Evolutionary conservation across 108 stramenopile species (phyloP), one percentile per base, ranked within the genome.

Genomic region (Heterococcus sp.): DNA sequence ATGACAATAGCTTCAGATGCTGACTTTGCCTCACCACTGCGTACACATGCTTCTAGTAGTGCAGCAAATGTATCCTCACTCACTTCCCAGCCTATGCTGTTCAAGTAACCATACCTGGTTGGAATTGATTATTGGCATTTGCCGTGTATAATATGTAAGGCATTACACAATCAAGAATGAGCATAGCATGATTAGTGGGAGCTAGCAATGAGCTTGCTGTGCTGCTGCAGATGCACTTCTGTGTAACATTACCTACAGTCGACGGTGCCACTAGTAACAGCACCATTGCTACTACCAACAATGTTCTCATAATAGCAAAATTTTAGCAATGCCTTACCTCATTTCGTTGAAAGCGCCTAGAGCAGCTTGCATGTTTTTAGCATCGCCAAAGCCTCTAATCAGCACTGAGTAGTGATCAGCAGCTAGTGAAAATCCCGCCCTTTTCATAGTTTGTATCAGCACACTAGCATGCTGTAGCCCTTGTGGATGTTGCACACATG

Each of bases 61-160:
- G 68, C 68, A 27, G 76, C 76, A 38, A 77, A 77, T 69, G 68
- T 77, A n/a, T 77, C 76, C 76, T 77, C 76, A 28, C 58, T 40
- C 38, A 77, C 76, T 58, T 77, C 76, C n/a, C n/a, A n/a, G n/a
- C n/a, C n/a, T n/a, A n/a, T n/a, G n/a, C n/a, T n/a, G n/a, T n/a
- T n/a, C n/a, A n/a, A n/a, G n/a, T n/a, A n/a, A n/a, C n/a, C n/a
- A n/a, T n/a, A n/a, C n/a, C n/a, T n/a, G n/a, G 27, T 29, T 36
- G 31, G 1, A 36, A 26, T 1, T 65, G 65, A 2, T 65, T 65
- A 35, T 65, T n/a, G n/a, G n/a, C n/a, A n/a, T n/a, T n/a, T n/a
- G n/a, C n/a, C n/a, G n/a, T n/a, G n/a, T n/a, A n/a, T n/a, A n/a
- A n/a, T n/a, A n/a, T n/a, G n/a, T n/a, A n/a, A n/a, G n/a, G n/a